Conservation (phyloP, 495 filamentous ascomycete species). For the Talaromyces adpressus region DNA sequence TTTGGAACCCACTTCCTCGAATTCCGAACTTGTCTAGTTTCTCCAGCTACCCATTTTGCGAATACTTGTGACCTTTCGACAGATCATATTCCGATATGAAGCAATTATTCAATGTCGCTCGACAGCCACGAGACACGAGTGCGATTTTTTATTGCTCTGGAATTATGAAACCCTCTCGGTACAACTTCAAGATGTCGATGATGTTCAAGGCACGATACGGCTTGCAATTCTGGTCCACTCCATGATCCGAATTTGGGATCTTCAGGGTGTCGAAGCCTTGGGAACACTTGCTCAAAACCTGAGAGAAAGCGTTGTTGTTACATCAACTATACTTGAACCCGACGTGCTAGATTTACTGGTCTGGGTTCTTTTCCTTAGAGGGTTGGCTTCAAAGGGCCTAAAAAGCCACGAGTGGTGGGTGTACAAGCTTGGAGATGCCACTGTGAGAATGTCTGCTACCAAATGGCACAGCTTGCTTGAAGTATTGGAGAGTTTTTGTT, state of each 20-base stretch:
- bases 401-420: conserved; percentile 12
- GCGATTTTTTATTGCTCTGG: conserved; percentile 14
- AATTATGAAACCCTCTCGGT: conserved; percentile 10
- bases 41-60: conserved; percentile 10
- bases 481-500: conserved; percentile 13
- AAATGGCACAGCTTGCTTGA: conserved; percentile 9
- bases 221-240: conserved; percentile 12
- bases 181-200: conserved; percentile 4
- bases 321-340: conserved; percentile 5
- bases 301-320: conserved; percentile 9
- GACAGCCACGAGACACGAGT: conserved; percentile 10
- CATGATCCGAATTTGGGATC: conserved; percentile 10
- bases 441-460: conserved; percentile 7
- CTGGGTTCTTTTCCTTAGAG: conserved; percentile 12
- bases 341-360: conserved; percentile 10
- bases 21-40: conserved; percentile 7
- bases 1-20: conserved; percentile 13
- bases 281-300: conserved; percentile 6
- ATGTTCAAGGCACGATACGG: conserved; percentile 14
- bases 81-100: conserved; percentile 11
- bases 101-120: conserved; percentile 2
- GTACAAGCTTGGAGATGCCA: conserved; percentile 1
- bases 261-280: conserved; percentile 12
- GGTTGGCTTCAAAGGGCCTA: conserved; percentile 6
- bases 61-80: conserved; percentile 9